Conservation (phyloP, 331 rosid species). For the Acacia concinna region DNA sequence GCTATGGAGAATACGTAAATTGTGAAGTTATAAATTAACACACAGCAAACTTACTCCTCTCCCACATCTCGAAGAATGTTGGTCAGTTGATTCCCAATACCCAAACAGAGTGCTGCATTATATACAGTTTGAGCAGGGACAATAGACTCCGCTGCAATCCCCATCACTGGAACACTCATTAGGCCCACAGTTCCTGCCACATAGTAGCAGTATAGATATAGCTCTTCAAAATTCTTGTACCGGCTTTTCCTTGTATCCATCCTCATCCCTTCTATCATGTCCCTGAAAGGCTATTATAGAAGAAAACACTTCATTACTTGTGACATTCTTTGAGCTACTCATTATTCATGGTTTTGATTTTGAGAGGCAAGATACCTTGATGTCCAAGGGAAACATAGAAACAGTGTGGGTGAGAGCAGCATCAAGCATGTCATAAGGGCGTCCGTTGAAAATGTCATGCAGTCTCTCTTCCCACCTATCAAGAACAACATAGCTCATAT, state of each 20-base stretch:
- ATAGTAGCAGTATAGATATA: constrained; percentile 79
- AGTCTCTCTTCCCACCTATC: constrained; percentile 86
- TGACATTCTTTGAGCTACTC: neutral
- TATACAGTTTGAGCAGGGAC: constrained; percentile 53
- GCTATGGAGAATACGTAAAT: neutral
- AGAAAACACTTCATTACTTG: neutral
- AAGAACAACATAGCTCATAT: constrained; percentile 72
- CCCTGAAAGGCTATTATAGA: constrained; percentile 62
- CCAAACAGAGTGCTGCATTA: constrained; percentile 69
- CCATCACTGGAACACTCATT: constrained; percentile 89
- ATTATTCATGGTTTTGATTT: neutral
- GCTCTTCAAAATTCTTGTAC: constrained; percentile 68
- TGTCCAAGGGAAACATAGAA: constrained; percentile 68
- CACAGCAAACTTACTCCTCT: constrained; percentile 65
- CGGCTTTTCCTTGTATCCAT: constrained; percentile 71
- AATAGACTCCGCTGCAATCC: constrained; percentile 65
- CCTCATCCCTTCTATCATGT: constrained; percentile 92
- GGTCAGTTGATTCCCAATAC: constrained; percentile 84
- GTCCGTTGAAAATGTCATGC: constrained; percentile 64
- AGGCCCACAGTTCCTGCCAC: constrained; percentile 92
- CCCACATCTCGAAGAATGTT: constrained; percentile 95
- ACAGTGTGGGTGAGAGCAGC: constrained; percentile 74
- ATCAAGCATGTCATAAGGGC: constrained; percentile 77
- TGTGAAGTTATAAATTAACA: neutral
- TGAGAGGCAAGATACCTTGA: constrained; percentile 48